A percentile compares a stretch with the other conserved stretches of the same genome.
These are phyloP conservation scores for Aspergillus jensenii DNA, from an alignment of 2,329 filamentous ascomycete species.

Conservation along the genomic window DNA sequence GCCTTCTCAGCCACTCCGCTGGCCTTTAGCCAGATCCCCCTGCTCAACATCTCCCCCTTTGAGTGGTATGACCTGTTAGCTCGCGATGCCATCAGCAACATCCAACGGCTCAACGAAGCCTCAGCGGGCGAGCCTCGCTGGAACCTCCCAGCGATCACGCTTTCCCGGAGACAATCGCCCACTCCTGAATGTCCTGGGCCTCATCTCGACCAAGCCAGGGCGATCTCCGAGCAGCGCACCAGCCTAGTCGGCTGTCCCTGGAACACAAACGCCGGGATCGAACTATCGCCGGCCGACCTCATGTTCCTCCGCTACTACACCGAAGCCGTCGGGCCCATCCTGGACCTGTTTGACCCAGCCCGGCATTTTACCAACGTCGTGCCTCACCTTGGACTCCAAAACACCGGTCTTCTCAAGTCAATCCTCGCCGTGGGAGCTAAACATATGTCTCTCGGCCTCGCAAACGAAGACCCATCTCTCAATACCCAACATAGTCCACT, in stretches of 20 bases:
- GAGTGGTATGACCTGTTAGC: conserved; percentile 25
- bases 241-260: neutral
- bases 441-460: conserved; percentile 10
- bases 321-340: conserved; percentile 13
- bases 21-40: neutral
- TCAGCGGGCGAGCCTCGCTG: conserved; percentile 3
- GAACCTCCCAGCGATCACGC: conserved; percentile 6
- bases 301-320: conserved; percentile 12
- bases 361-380: conserved; percentile 20
- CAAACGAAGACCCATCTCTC: neutral
- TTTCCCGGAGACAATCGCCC: conserved; percentile 11
- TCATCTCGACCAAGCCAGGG: neutral
- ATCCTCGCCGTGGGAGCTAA: conserved; percentile 9
- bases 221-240: too few species aligned
- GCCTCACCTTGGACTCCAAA: conserved; percentile 6
- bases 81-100: conserved; percentile 21
- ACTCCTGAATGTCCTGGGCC: neutral
- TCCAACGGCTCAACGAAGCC: conserved; percentile 1
- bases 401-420: conserved; percentile 12
- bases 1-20: neutral
- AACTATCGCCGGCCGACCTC: conserved; percentile 6
- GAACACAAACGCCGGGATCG: conserved; percentile 15
- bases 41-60: conserved; percentile 13
- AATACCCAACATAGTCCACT: neutral
- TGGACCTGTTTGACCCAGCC: conserved; percentile 19